Evolutionary conservation across 768 basidiomycete species (phyloP).

Genomic region (Clathrus columnatus): DNA sequence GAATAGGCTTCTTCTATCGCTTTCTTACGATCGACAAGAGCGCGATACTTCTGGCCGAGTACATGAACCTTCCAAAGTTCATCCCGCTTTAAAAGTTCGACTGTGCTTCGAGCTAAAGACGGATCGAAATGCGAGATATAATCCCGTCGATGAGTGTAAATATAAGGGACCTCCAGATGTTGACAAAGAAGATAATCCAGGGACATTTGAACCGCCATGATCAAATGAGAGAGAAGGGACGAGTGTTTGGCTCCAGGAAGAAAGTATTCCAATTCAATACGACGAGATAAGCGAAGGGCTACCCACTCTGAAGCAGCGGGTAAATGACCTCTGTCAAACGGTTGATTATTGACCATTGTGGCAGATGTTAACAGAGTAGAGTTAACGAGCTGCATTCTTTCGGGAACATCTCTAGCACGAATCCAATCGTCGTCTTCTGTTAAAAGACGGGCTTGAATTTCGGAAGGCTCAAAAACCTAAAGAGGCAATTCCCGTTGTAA

Average conservation of each 20-base stretch:
- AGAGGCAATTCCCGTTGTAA: conserved; percentile 4
- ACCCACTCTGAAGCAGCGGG: conserved; percentile 85
- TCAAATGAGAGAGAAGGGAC: conserved; percentile 56
- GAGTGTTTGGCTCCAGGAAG: conserved; percentile 50
- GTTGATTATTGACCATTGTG: conserved; percentile 49
- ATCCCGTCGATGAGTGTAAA: conserved; percentile 91
- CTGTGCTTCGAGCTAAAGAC: conserved; percentile 46
- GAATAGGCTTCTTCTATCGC: conserved; percentile 56
- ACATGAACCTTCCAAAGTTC: conserved; percentile 89
- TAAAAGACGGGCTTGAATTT: conserved; percentile 81
- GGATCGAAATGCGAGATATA: conserved; percentile 79
- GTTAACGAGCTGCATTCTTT: conserved; percentile 88
- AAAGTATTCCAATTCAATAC: conserved; percentile 68
- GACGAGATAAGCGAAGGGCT: conserved; percentile 61
- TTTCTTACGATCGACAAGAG: conserved; percentile 65
- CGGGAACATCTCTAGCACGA: conserved; percentile 82
- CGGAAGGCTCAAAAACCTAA: conserved; percentile 96
- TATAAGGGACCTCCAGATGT: conserved; percentile 89
- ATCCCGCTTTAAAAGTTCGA: conserved; percentile 63
- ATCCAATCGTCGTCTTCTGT: conserved; percentile 94
- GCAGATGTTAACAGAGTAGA: conserved; percentile 70
- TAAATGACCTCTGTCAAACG: conserved; percentile 64
- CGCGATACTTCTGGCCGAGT: conserved; percentile 86
- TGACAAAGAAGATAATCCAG: conserved; percentile 79
- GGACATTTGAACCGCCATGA: conserved; percentile 69